These are phyloP conservation scores for Trypanosoma conorhini DNA, from an alignment of 208 protist genomes.

Conservation along the genomic window DNA sequence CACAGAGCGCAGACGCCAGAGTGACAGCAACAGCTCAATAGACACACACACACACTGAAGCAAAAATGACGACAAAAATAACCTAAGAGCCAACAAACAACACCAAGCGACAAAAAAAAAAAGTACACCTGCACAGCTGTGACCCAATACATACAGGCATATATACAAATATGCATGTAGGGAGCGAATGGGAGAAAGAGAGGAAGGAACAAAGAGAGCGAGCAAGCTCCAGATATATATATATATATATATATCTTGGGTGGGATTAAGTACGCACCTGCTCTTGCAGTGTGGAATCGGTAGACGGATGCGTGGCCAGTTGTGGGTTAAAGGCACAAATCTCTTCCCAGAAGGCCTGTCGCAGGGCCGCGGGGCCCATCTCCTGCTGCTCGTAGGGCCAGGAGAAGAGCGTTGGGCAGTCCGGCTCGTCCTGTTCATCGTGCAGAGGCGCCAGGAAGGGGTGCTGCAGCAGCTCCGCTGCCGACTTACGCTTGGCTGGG, in stretches of 20 bases:
- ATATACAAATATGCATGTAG: conserved; percentile 25
- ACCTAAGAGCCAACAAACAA: too few relatives aligned
- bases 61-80: too few relatives aligned
- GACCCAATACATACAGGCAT: conserved; percentile 15
- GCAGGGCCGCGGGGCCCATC: conserved; percentile 70
- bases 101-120: too few relatives aligned
- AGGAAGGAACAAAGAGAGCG: not conserved
- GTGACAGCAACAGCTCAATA: too few relatives aligned
- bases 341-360: conserved; percentile 88
- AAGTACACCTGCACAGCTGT: too few relatives aligned
- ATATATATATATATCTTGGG: conserved; percentile 6
- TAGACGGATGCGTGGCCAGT: too few relatives aligned
- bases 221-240: too few relatives aligned
- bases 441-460: conserved; percentile 81
- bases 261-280: not conserved
- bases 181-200: conserved; percentile 16
- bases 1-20: too few relatives aligned
- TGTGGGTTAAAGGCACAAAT: conserved; percentile 81
- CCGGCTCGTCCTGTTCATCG: conserved; percentile 82
- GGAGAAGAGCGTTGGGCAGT: conserved; percentile 54
- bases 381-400: conserved; percentile 77
- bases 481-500: conserved; percentile 73
- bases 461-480: conserved; percentile 80
- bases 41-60: too few relatives aligned
- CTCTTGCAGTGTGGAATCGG: too few relatives aligned